A percentile compares a stretch with the other conserved stretches of the same genome.
Conservation (phyloP, 495 filamentous ascomycete genomes). For the Xylaria palmicola region DNA sequence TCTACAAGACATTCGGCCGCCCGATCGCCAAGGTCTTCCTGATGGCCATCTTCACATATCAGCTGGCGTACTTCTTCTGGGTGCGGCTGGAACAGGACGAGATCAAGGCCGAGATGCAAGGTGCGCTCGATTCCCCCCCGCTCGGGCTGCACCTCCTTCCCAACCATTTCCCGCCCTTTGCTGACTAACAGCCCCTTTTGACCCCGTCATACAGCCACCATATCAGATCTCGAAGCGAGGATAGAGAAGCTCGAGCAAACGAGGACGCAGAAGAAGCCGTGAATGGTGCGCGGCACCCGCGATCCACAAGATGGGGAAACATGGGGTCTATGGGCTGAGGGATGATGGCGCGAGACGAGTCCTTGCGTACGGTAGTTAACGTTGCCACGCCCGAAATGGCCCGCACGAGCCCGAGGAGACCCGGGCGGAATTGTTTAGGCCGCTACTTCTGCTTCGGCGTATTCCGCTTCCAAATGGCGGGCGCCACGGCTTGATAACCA, state of each 20-base stretch:
- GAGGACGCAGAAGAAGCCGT: constrained; percentile 12
- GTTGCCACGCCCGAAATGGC: neutral
- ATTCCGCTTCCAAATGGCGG: too few relatives aligned
- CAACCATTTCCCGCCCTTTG: neutral
- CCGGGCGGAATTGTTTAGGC: neutral
- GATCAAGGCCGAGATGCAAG: constrained; percentile 59
- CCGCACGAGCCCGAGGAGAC: neutral
- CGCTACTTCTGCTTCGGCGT: neutral
- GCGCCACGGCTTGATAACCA: too few relatives aligned
- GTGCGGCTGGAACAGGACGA: constrained; percentile 80
- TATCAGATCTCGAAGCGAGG: constrained; percentile 32
- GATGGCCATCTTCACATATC: constrained; percentile 84
- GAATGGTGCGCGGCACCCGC: neutral
- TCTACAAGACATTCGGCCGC: constrained; percentile 76
- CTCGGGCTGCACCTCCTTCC: neutral
- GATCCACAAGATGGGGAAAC: neutral
- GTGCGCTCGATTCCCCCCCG: constrained; percentile 21
- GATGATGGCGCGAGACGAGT: neutral
- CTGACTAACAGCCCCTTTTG: constrained; percentile 4
- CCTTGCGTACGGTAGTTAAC: neutral
- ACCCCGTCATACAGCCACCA: constrained; percentile 24
- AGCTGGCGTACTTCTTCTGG: constrained; percentile 82
- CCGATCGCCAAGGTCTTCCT: constrained; percentile 85
- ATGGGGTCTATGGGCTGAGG: neutral
- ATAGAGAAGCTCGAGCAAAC: constrained; percentile 32